Base-by-base conservation (phyloP, 345 rosid species). In the Durio zibethinus region DNA sequence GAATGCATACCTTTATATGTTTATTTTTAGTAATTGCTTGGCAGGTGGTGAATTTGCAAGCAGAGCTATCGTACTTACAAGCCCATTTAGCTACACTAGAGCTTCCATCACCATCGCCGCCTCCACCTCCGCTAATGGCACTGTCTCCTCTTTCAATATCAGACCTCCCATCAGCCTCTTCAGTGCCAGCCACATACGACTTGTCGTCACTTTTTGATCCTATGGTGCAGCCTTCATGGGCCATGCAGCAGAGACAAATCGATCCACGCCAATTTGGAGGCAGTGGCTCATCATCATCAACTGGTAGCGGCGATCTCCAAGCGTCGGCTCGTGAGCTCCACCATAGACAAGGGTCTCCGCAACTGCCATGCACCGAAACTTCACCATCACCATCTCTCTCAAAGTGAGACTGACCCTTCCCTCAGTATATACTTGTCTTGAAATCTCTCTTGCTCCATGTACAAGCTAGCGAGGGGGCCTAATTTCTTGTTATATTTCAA, bases 11-110 rank as follows among this genome's bases (percentile, higher is more conserved):
- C 7, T 10, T 25, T 3, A 10, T 56, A 45, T 40, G 43, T 43
- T 67, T 33, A 7, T 59, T 31, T 59, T 20, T 18, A 40, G 63
- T 43, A 16, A 33, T 27, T 71, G 40, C 25, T 42, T 16, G 10
- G 42, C 75, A 95, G 99, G 93, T 92, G 67, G 90, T 92, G 85
- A 90, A 80, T 82, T 86, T 95, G 59, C 98, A 92, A 76, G 91
- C 99, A 6, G 98, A 95, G 85, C 86, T 95, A 9, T 84, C 99
- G n/a, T 89, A 83, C 86, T 81, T 92, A 77, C 97, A 93, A 83
- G 88, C 98, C 47, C 90, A 89, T 72, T 80, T 93, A 54, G 83
- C 96, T 27, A 82, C 96, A 10, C 62, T 93, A 74, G 92, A 90
- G 87, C 82, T 83, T 21, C 89, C 92, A 25, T 78, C 88, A 18